phyloP scores from a whole-genome alignment of 306 rosid species.

The Quillaja saponaria region DNA sequence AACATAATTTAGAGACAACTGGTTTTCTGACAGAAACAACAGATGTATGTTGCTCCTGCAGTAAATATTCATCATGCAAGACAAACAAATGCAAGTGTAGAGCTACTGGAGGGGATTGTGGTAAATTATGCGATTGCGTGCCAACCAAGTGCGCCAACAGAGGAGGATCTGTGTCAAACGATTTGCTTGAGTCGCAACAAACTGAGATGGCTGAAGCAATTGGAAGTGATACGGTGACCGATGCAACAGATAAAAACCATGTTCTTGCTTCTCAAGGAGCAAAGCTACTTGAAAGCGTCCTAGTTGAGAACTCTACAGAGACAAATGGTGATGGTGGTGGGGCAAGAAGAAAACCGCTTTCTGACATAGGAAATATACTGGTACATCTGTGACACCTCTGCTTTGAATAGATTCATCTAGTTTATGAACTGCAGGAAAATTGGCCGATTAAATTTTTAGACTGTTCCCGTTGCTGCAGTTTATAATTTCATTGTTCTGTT shows the following conservation, averaged over 20 bases:
- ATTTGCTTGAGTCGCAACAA: constrained; percentile 26
- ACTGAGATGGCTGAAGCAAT: constrained; percentile 30
- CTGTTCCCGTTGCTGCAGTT: background rate
- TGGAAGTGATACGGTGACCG: constrained; percentile 32
- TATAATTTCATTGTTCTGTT: background rate
- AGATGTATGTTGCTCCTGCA: constrained; percentile 66
- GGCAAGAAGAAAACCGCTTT: constrained; percentile 58
- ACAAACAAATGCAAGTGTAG: constrained; percentile 72
- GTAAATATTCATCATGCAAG: constrained; percentile 66
- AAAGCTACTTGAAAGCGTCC: constrained; percentile 68
- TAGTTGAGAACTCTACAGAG: constrained; percentile 50
- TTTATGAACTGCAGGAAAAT: too few species aligned
- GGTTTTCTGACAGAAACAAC: background rate
- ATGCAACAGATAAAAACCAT: constrained; percentile 45
- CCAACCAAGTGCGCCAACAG: constrained; percentile 62
- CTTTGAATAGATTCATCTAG: background rate
- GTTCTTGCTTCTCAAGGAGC: constrained; percentile 78
- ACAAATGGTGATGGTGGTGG: constrained; percentile 45
- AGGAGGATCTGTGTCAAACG: constrained; percentile 34
- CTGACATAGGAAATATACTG: constrained; percentile 71
- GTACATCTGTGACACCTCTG: background rate
- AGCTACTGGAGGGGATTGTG: constrained; percentile 51
- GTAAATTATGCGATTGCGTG: constrained; percentile 61
- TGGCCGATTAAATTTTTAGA: too few species aligned
- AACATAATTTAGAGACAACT: constrained; percentile 37